phyloP scores from a whole-genome alignment of 1,284 basidiomycete genomes.

The Ganoderma resinaceum region DNA sequence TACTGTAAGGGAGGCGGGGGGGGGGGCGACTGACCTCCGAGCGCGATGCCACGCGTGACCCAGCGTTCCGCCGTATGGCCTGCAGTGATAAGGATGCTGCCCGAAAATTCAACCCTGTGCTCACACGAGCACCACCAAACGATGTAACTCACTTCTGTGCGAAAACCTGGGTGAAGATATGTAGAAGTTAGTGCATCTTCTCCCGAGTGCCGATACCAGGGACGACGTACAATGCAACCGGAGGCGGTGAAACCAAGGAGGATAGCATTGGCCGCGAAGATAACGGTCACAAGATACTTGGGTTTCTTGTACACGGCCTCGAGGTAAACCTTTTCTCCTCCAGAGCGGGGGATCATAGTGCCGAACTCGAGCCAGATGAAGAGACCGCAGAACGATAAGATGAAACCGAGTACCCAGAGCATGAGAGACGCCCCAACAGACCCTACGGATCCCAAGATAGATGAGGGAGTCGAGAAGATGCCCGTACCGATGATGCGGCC shows the following conservation, averaged over 20 bases:
- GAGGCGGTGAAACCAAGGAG: slow-evolving; percentile 65
- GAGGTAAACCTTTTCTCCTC: slow-evolving; percentile 83
- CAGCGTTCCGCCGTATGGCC: slow-evolving; percentile 51
- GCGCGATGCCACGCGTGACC: slow-evolving; percentile 62
- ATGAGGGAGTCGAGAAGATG: slow-evolving; percentile 69
- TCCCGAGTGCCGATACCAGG: background rate
- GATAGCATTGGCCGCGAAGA: slow-evolving; percentile 66
- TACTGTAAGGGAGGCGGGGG: no score
- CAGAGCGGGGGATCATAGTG: slow-evolving; percentile 57
- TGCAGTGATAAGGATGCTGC: slow-evolving; percentile 57
- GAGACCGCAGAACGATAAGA: slow-evolving; percentile 67
- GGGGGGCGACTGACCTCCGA: slow-evolving; percentile 49
- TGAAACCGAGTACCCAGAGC: slow-evolving; percentile 76
- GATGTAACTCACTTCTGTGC: slow-evolving; percentile 30
- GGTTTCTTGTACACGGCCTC: slow-evolving; percentile 74
- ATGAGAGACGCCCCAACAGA: slow-evolving; percentile 68
- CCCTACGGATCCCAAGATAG: slow-evolving; percentile 67
- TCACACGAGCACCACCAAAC: background rate
- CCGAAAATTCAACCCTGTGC: background rate
- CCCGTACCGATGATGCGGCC: slow-evolving; percentile 67
- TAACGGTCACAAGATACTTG: slow-evolving; percentile 64
- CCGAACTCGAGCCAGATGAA: slow-evolving; percentile 79
- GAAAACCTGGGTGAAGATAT: slow-evolving; percentile 34
- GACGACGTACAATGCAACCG: slow-evolving; percentile 57
- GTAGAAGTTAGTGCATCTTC: background rate